phyloP scores from a whole-genome alignment of 441 rosid genomes.

The Euphorbia celastroides region DNA sequence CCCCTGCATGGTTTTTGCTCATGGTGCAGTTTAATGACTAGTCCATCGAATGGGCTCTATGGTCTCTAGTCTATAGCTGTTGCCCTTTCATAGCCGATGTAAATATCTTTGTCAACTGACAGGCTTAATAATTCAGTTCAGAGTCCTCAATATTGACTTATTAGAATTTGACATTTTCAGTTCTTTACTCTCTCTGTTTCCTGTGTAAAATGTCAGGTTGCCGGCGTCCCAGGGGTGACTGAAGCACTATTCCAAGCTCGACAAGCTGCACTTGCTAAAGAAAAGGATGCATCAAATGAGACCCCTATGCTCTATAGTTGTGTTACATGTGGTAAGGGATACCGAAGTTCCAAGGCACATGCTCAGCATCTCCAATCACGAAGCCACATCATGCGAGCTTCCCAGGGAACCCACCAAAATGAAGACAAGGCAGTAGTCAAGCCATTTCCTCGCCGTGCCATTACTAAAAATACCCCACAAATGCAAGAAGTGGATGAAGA shows the following conservation, averaged over 20 bases:
- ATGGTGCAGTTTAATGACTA: not conserved
- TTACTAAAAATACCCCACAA: constrained; percentile 25
- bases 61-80: not conserved
- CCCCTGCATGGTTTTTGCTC: not conserved
- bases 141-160: not conserved
- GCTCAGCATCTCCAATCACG: constrained; percentile 80
- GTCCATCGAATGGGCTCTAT: not conserved
- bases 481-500: constrained; percentile 24
- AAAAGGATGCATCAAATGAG: constrained; percentile 46
- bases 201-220: constrained; percentile 42
- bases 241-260: constrained; percentile 73
- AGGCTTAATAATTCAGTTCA: not conserved
- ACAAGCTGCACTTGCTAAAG: constrained; percentile 64
- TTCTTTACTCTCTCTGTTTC: not conserved
- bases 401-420: constrained; percentile 43
- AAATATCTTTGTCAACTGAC: not conserved
- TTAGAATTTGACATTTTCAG: not conserved
- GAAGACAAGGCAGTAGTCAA: constrained; percentile 45
- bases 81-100: not conserved
- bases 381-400: constrained; percentile 50
- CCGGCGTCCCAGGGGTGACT: constrained; percentile 97
- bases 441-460: constrained; percentile 44
- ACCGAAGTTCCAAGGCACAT: constrained; percentile 76
- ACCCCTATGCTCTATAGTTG: constrained; percentile 80
- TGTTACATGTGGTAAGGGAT: constrained; percentile 64